A percentile compares a stretch with the other conserved stretches of the same genome.
Conservation (phyloP, 768 basidiomycete genomes). For the Pisolithus sp. region DNA sequence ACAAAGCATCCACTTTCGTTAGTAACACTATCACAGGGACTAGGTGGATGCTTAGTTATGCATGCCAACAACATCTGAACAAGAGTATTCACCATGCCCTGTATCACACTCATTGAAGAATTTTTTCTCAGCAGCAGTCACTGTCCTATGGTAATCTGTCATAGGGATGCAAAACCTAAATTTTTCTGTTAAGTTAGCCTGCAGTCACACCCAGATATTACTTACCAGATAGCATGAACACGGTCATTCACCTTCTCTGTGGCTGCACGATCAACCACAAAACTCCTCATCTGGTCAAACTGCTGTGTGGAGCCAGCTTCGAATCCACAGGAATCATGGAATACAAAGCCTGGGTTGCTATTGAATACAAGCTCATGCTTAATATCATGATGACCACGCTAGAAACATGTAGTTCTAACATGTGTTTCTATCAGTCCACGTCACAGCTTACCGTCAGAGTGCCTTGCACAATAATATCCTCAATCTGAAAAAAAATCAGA, state of each 20-base stretch:
- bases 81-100: constrained; percentile 1
- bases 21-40: constrained; percentile 36
- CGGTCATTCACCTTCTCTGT: constrained; percentile 15
- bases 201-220: neutral
- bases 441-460: neutral
- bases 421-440: no score
- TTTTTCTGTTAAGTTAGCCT: neutral
- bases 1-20: constrained; percentile 32
- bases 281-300: constrained; percentile 23
- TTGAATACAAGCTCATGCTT: constrained; percentile 23
- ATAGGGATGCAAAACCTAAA: constrained; percentile 36
- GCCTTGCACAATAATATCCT: neutral
- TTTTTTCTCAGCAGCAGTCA: constrained; percentile 22
- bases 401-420: neutral
- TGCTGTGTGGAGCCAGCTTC: constrained; percentile 29
- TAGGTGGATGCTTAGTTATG: constrained; percentile 6
- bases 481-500: constrained; percentile 1
- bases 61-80: neutral
- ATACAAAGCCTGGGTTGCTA: constrained; percentile 30
- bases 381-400: constrained; percentile 29
- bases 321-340: constrained; percentile 40
- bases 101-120: constrained; percentile 25
- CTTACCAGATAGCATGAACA: constrained; percentile 35
- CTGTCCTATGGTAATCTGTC: constrained; percentile 18
- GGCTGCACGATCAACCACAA: constrained; percentile 23